Base-by-base conservation (phyloP, 768 basidiomycete species). In the Kockovaella imperatae region DNA sequence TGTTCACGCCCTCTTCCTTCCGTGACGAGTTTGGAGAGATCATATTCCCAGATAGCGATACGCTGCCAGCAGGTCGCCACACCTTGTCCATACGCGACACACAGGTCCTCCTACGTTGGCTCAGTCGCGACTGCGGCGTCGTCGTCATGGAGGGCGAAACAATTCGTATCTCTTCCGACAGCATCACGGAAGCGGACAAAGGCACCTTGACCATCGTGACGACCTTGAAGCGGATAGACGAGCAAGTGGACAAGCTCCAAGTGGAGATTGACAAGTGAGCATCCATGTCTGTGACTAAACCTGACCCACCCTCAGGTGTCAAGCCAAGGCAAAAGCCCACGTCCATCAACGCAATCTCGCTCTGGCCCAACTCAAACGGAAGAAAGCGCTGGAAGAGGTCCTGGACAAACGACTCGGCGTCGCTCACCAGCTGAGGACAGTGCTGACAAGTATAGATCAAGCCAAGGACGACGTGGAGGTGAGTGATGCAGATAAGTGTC, bases 401-500 rank as follows among this genome's bases (percentile, higher is more conserved):
- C 73, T 91, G 14, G 72, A 73, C 23, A 88, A 88, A 62, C 81
- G 89, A 11, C 68, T 90, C 2, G 78, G 75, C 8, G 82, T 87
- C 1, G 73, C 88, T 4, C 78, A 81, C 48, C 85, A 81, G 30
- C 74, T 96, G 6, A 81, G 85, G 55, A 75, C 79, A 11, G 88
- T 89, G 0, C 69, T 95, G 30, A 73, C 87, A 36, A 78, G 80
- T 36, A 87, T 96, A 4, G 88, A 97, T 71, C 79, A 82, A 3
- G 86, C 90, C n/a, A 86, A 86, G 24, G 83, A 83, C 2, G 86
- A 96, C 69, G 77, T 90, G 10, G 83, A 88, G 76, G 90, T 90
- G 64, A 35, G 74, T 63, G 23, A 13, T 17, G 17, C 34, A 36
- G 34, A 13, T 41, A 20, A 39, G 30, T 18, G 18, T 24, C 34